phyloP scores from a whole-genome alignment of 305 asterid genomes.

The Ilex paraguariensis region DNA sequence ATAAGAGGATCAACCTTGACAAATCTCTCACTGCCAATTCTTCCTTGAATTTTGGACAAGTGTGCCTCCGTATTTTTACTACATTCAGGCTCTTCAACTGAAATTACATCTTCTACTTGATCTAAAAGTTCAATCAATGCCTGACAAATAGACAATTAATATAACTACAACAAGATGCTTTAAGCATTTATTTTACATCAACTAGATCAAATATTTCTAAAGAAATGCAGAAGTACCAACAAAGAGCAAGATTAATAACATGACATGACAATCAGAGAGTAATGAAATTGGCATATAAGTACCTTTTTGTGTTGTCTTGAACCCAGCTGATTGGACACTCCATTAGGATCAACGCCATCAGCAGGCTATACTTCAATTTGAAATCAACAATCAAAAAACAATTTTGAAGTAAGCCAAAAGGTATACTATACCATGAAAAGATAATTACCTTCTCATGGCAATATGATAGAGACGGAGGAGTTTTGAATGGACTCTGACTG shows the following conservation, averaged over 20 bases:
- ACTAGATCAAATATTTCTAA: too few species aligned
- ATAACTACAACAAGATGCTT: slow-evolving; percentile 6
- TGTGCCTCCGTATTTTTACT: slow-evolving; percentile 27
- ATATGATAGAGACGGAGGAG: slow-evolving; percentile 91
- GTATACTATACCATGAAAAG: slow-evolving; percentile 10
- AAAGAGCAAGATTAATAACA: slow-evolving; percentile 18
- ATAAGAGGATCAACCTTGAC: slow-evolving; percentile 32
- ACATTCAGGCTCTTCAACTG: slow-evolving; percentile 47
- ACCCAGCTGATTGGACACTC: slow-evolving; percentile 41
- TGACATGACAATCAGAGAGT: too few species aligned
- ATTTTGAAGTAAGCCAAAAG: slow-evolving; percentile 12
- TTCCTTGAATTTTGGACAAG: background rate
- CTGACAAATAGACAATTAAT: slow-evolving; percentile 30
- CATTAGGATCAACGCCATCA: slow-evolving; percentile 33
- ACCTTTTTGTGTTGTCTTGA: slow-evolving; percentile 90
- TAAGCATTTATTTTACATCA: background rate
- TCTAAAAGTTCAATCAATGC: slow-evolving; percentile 91
- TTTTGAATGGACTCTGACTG: slow-evolving; percentile 79
- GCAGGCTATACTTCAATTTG: slow-evolving; percentile 42
- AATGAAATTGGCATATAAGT: too few species aligned
- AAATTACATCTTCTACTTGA: slow-evolving; percentile 90
- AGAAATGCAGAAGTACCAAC: background rate
- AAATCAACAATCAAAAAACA: slow-evolving; percentile 19
- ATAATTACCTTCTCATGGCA: slow-evolving; percentile 63
- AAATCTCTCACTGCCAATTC: slow-evolving; percentile 31